Base-by-base conservation (phyloP, 1,284 basidiomycete species). In the Ganoderma lingzhi region DNA sequence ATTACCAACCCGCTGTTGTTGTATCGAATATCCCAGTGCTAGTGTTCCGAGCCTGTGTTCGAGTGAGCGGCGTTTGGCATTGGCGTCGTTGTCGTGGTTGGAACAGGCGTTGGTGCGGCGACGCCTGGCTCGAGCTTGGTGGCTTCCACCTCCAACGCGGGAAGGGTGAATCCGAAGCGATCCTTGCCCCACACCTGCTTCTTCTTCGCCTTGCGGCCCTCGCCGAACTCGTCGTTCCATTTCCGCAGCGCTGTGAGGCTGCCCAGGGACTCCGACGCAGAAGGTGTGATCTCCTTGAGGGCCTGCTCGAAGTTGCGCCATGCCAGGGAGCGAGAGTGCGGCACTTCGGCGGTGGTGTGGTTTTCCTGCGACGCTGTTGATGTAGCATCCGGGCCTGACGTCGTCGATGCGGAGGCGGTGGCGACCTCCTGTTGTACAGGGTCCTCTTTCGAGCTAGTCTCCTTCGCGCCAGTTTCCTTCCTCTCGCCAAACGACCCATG, bases 141-240 rank as follows among this genome's bases (percentile, higher is more conserved):
- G 14, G 28, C 37, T 14, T 12, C 73, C 39, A 77, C 79, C 56
- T 75, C 60, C 71, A 70, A 62, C 4, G 75, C 64, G 53, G 76
- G 70, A 6, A 74, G 69, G 10, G 75, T 85, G 78, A 94, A 94
- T 39, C 93, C 93, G 76, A 94, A 93, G 66, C 83, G 83, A 65
- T 88, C 92, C 78, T 88, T 91, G 28, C 92, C 91, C 92, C 91
- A 93, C 56, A 92, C 88, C 74, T 88, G 86, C 76, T 86, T 84
- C 68, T 86, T 88, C 75, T 86, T 87, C 69, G 85, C 84, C 76
- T 85, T 88, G 41, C 87, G 84, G 6, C 93, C 93, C 77, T 96
- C 95, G 39, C 95, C 96, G 79, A 96, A 97, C 78, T 96, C 93
- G 58, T 96, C 93, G 70, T 96, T 96, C 95, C 95, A 97, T 81